phyloP scores from a whole-genome alignment of 129 eudicot species.

The Lactuca saligna region DNA sequence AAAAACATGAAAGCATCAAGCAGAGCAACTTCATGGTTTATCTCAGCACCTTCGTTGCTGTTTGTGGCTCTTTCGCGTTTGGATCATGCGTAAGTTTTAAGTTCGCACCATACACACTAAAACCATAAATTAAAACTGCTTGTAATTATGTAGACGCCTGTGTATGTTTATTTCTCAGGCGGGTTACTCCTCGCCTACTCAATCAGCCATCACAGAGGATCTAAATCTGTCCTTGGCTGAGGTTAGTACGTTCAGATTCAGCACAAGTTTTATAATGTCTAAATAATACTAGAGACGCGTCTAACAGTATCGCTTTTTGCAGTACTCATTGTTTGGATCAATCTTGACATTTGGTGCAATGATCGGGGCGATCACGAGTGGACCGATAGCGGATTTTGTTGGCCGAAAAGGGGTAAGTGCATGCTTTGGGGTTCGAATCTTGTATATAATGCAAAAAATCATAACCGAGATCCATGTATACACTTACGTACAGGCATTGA shows the following conservation, averaged over 20 bases:
- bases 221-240: slow-evolving; percentile 64
- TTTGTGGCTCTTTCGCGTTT: slow-evolving; percentile 90
- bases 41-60: slow-evolving; percentile 80
- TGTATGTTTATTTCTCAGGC: slow-evolving; percentile 44
- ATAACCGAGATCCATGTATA: background rate
- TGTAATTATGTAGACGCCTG: background rate
- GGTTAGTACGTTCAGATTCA: slow-evolving; percentile 43
- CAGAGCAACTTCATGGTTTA: slow-evolving; percentile 68
- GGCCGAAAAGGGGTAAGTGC: slow-evolving; percentile 92
- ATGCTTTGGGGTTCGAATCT: background rate
- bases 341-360: slow-evolving; percentile 89
- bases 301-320: slow-evolving; percentile 15
- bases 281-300: too few relatives aligned
- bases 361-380: slow-evolving; percentile 94
- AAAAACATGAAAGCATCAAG: slow-evolving; percentile 20
- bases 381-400: slow-evolving; percentile 66
- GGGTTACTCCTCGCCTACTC: slow-evolving; percentile 91
- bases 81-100: slow-evolving; percentile 78
- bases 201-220: slow-evolving; percentile 63
- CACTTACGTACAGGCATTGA: slow-evolving; percentile 61
- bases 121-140: background rate
- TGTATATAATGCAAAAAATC: background rate
- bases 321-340: slow-evolving; percentile 92
- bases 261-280: background rate
- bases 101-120: background rate